Evolutionary conservation across 805 yeast species (phyloP).

Genomic region (Candida suzukii): DNA sequence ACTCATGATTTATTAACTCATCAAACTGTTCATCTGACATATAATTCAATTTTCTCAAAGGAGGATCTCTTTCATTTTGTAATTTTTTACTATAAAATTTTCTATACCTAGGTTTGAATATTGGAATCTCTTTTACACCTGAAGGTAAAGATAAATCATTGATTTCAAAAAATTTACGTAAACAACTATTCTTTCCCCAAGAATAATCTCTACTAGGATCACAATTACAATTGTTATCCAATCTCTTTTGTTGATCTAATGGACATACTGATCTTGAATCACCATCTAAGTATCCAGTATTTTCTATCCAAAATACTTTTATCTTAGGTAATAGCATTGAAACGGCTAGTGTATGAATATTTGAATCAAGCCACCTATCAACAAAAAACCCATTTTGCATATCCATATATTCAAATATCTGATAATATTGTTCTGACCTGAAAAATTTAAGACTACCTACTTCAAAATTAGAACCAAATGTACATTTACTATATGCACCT

Average conservation of each 20-base stretch:
- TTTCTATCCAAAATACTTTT: slow-evolving; percentile 47
- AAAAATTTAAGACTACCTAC: slow-evolving; percentile 45
- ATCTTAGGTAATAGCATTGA: slow-evolving; percentile 33
- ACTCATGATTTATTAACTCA: not conserved
- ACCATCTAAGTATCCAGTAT: slow-evolving; percentile 14
- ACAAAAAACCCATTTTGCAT: slow-evolving; percentile 45
- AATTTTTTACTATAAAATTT: not conserved
- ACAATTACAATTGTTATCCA: slow-evolving; percentile 17
- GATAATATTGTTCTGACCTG: slow-evolving; percentile 37
- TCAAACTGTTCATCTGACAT: slow-evolving; percentile 5
- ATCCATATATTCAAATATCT: slow-evolving; percentile 40
- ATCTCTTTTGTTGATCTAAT: slow-evolving; percentile 3
- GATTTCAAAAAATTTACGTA: slow-evolving; percentile 30
- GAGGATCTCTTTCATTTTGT: slow-evolving; percentile 1
- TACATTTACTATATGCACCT: slow-evolving; percentile 39
- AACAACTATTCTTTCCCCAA: slow-evolving; percentile 43
- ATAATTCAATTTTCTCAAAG: not conserved
- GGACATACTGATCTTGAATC: slow-evolving; percentile 15
- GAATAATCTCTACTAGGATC: slow-evolving; percentile 26
- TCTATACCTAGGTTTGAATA: not conserved
- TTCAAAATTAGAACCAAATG: slow-evolving; percentile 56
- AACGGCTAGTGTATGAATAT: slow-evolving; percentile 33
- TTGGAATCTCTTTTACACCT: slow-evolving; percentile 6
- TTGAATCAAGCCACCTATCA: slow-evolving; percentile 57
- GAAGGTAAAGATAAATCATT: slow-evolving; percentile 13